These are phyloP conservation scores for Lasiosphaeriaceae sp. DNA, from an alignment of 495 filamentous ascomycete species.

Conservation along the genomic window DNA sequence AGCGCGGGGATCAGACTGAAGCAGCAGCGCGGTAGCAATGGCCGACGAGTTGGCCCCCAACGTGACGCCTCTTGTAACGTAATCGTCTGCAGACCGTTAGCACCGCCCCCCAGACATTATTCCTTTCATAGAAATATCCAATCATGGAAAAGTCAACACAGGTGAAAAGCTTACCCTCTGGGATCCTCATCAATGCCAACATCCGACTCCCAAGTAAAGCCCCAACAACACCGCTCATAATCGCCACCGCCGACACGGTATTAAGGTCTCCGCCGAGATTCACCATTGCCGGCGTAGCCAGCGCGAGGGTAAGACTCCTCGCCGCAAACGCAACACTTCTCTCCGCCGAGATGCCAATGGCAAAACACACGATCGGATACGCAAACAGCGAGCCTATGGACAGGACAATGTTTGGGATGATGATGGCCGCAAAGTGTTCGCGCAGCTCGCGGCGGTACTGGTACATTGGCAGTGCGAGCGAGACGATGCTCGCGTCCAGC, in stretches of 20 bases:
- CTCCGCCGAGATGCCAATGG: conserved; percentile 41
- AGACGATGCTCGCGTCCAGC: conserved; percentile 51
- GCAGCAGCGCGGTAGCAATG: conserved; percentile 49
- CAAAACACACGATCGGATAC: conserved; percentile 46
- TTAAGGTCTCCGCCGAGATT: conserved; percentile 52
- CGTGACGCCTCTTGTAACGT: conserved; percentile 53
- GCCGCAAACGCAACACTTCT: conserved; percentile 48
- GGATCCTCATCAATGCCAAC: conserved; percentile 41
- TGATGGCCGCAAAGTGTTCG: conserved; percentile 45
- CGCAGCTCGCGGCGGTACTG: conserved; percentile 46
- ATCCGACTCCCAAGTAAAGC: conserved; percentile 43
- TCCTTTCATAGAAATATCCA: too few relatives aligned
- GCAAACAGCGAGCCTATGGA: conserved; percentile 46
- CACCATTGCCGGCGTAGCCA: conserved; percentile 44
- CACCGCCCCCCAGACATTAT: neutral
- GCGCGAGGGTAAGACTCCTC: conserved; percentile 49
- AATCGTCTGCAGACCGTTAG: conserved; percentile 38
- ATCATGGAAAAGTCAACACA: too few relatives aligned
- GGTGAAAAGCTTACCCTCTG: conserved; percentile 46
- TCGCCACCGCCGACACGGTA: conserved; percentile 46
- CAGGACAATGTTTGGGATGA: conserved; percentile 44
- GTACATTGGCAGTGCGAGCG: conserved; percentile 53
- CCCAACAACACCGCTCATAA: conserved; percentile 52
- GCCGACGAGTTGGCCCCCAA: conserved; percentile 51
- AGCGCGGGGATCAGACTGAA: conserved; percentile 49